Conservation (phyloP, 768 basidiomycete species). For the Lentinula sp. region DNA sequence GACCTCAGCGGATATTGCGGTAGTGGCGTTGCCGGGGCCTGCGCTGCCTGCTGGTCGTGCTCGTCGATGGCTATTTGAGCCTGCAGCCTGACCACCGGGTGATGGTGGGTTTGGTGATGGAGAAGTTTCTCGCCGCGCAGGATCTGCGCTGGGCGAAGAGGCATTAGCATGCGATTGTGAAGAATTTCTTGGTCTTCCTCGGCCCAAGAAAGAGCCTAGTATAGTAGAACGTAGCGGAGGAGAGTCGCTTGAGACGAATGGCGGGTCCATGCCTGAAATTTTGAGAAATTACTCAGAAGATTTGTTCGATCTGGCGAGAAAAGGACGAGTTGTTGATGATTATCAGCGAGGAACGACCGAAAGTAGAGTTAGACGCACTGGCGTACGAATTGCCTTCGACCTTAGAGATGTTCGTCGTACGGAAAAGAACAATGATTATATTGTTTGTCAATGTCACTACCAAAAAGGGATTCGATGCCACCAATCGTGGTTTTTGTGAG, state of each 20-base stretch:
- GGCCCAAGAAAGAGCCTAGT: slow-evolving; percentile 26
- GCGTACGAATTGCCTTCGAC: neutral
- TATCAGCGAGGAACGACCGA: neutral
- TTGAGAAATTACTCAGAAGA: too few relatives aligned
- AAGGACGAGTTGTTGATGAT: neutral
- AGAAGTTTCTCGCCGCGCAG: slow-evolving; percentile 29
- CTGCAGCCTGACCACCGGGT: slow-evolving; percentile 30
- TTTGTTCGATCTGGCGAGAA: neutral
- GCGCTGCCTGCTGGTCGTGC: slow-evolving; percentile 61
- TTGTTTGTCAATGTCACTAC: neutral
- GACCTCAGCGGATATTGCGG: slow-evolving; percentile 10
- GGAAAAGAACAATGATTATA: neutral
- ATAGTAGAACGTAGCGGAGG: slow-evolving; percentile 48
- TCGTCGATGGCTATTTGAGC: slow-evolving; percentile 60
- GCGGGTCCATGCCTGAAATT: neutral
- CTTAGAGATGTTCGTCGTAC: neutral
- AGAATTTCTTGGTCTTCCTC: slow-evolving; percentile 61
- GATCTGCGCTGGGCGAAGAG: slow-evolving; percentile 23
- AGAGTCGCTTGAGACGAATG: neutral
- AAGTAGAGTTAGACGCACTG: neutral
- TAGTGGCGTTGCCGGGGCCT: slow-evolving; percentile 19
- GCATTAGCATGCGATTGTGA: slow-evolving; percentile 60
- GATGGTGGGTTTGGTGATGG: slow-evolving; percentile 36
- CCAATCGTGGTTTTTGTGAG: neutral
- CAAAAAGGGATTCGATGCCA: neutral